Percentiles rank a stretch among this genome's conserved stretches.
These are phyloP conservation scores for Leptographium lundbergii DNA, from an alignment of 2,329 filamentous ascomycete genomes.

Conservation along the genomic window DNA sequence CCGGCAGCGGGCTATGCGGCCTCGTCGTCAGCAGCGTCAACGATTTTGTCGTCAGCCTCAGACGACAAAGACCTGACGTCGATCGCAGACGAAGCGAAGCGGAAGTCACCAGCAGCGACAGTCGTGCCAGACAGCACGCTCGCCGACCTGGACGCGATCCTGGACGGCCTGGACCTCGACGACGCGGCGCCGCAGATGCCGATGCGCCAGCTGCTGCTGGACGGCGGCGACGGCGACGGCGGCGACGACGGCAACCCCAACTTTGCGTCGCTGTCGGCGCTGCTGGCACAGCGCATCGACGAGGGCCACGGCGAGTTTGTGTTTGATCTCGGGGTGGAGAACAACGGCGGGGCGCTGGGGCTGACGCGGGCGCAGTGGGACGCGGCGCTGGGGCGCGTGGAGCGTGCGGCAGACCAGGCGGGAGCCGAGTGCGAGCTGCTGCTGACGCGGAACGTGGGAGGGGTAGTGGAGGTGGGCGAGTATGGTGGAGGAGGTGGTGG, in stretches of 20 bases:
- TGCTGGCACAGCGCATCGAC: conserved; percentile 56
- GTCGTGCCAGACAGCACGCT: conserved; percentile 29
- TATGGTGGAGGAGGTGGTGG: not conserved
- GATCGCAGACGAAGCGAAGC: not conserved
- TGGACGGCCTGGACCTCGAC: conserved; percentile 72
- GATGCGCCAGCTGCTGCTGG: conserved; percentile 66
- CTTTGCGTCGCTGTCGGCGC: conserved; percentile 47
- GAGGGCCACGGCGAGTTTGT: conserved; percentile 84
- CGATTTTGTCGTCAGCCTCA: no score
- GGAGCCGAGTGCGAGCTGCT: conserved; percentile 70
- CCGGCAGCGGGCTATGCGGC: no score
- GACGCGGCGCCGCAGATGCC: conserved; percentile 56
- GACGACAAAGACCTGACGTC: no score
- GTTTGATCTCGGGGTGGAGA: conserved; percentile 86
- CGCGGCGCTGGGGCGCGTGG: conserved; percentile 52
- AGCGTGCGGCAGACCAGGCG: conserved; percentile 48
- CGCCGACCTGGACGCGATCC: conserved; percentile 80
- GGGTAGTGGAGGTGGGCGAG: conserved; percentile 49
- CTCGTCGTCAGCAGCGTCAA: no score
- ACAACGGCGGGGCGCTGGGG: conserved; percentile 74
- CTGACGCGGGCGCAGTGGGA: conserved; percentile 67
- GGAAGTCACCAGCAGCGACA: conserved; percentile 10
- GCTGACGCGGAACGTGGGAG: conserved; percentile 82
- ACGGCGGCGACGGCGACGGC: conserved; percentile 21
- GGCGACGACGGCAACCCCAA: conserved; percentile 45